Evolutionary conservation across 345 rosid genomes (phyloP).

Genomic region (Geranium brycei): DNA sequence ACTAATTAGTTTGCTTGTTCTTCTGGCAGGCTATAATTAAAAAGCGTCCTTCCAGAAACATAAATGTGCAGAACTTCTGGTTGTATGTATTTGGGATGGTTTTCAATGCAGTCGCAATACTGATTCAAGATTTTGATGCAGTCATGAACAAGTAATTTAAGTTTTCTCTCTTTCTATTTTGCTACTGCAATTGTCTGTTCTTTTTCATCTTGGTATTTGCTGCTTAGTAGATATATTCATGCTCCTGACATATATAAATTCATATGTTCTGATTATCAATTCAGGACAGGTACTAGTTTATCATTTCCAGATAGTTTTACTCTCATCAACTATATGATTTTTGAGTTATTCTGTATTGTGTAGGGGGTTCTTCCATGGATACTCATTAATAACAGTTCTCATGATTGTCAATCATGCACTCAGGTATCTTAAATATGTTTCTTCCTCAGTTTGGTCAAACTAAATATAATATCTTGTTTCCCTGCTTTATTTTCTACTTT

Average conservation of each 20-base stretch:
- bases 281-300: neutral
- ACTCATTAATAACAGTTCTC: conserved; percentile 61
- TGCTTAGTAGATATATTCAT: neutral
- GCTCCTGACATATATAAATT: too few relatives aligned
- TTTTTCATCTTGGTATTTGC: neutral
- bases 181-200: conserved; percentile 1
- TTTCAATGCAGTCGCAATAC: conserved; percentile 83
- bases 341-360: conserved; percentile 5
- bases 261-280: too few relatives aligned
- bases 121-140: conserved; percentile 85
- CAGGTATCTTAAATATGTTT: conserved; percentile 39
- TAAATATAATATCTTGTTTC: conserved; percentile 10
- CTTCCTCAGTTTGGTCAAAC: conserved; percentile 6
- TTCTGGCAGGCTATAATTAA: conserved; percentile 83
- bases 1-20: conserved; percentile 7
- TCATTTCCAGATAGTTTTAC: neutral
- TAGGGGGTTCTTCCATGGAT: conserved; percentile 99
- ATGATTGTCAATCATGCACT: conserved; percentile 97
- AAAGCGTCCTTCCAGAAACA: conserved; percentile 81
- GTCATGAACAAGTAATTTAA: conserved; percentile 62
- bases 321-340: conserved; percentile 5
- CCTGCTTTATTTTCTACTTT: conserved; percentile 9
- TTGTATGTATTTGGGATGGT: conserved; percentile 86
- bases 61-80: conserved; percentile 96
- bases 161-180: conserved; percentile 7